A percentile compares a stretch with the other conserved stretches of the same genome.
Evolutionary conservation across 345 rosid species (phyloP).

Genomic region (Boechera stricta): DNA sequence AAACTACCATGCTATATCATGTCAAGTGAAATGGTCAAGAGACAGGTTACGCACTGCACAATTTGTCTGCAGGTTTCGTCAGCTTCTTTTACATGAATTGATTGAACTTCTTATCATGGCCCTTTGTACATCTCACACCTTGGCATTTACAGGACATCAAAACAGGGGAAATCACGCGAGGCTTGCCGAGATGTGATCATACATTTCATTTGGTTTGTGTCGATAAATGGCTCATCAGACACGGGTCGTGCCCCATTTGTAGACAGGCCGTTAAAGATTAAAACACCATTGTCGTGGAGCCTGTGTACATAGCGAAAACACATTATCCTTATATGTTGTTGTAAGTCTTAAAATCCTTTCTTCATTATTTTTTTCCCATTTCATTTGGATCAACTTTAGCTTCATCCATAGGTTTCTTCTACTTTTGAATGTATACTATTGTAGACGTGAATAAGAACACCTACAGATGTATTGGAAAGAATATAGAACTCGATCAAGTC

Average conservation of each 20-base stretch:
- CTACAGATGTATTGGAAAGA: slow-evolving; percentile 14
- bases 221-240: slow-evolving; percentile 78
- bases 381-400: slow-evolving; percentile 10
- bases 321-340: slow-evolving; percentile 33
- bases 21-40: slow-evolving; percentile 55
- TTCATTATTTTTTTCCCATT: background rate
- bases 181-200: slow-evolving; percentile 72
- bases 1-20: slow-evolving; percentile 70
- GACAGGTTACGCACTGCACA: slow-evolving; percentile 58
- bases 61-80: slow-evolving; percentile 74
- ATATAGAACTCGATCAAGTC: slow-evolving; percentile 24
- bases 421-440: slow-evolving; percentile 35
- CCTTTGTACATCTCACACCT: slow-evolving; percentile 20
- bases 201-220: slow-evolving; percentile 81
- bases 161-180: slow-evolving; percentile 68
- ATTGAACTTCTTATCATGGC: slow-evolving; percentile 8
- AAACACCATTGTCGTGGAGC: background rate
- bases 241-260: slow-evolving; percentile 79
- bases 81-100: slow-evolving; percentile 11
- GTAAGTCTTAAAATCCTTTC: slow-evolving; percentile 21
- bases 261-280: slow-evolving; percentile 60
- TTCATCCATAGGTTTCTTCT: slow-evolving; percentile 24
- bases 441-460: slow-evolving; percentile 32
- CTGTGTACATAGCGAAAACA: slow-evolving; percentile 33
- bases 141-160: slow-evolving; percentile 56